Evolutionary conservation across 1,284 basidiomycete species (phyloP).

Genomic region (Leccinum fallax): DNA sequence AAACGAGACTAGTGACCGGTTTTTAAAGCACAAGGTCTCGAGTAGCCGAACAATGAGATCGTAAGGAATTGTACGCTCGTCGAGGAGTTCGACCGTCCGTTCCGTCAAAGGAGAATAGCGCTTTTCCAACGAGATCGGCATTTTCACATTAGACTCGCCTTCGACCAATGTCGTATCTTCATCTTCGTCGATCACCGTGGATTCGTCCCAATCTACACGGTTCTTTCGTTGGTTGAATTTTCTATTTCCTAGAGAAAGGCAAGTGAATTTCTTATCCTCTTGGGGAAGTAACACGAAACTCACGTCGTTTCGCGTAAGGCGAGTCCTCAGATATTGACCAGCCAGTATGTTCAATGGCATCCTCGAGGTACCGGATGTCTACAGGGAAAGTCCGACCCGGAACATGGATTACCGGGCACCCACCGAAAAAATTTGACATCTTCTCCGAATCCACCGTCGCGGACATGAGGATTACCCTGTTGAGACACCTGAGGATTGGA

Average conservation of each 20-base stretch:
- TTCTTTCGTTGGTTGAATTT: constrained; percentile 67
- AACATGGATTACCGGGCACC: constrained; percentile 86
- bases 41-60: constrained; percentile 88
- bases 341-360: constrained; percentile 85
- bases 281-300: constrained; percentile 26
- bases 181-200: constrained; percentile 73
- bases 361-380: constrained; percentile 86
- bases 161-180: constrained; percentile 46
- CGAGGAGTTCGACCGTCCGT: constrained; percentile 82
- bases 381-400: constrained; percentile 99
- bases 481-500: neutral
- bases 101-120: constrained; percentile 76
- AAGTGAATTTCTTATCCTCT: constrained; percentile 2
- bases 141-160: constrained; percentile 37
- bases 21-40: constrained; percentile 84
- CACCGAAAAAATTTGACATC: constrained; percentile 91
- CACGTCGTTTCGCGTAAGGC: constrained; percentile 79
- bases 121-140: constrained; percentile 64
- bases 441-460: constrained; percentile 96
- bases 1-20: constrained; percentile 54
- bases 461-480: constrained; percentile 94
- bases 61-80: constrained; percentile 90
- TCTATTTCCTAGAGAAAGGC: constrained; percentile 48
- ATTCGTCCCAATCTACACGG: constrained; percentile 76
- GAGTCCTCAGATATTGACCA: constrained; percentile 88